These are phyloP conservation scores for Linum lewisii DNA, from an alignment of 345 rosid genomes.

Conservation along the genomic window DNA sequence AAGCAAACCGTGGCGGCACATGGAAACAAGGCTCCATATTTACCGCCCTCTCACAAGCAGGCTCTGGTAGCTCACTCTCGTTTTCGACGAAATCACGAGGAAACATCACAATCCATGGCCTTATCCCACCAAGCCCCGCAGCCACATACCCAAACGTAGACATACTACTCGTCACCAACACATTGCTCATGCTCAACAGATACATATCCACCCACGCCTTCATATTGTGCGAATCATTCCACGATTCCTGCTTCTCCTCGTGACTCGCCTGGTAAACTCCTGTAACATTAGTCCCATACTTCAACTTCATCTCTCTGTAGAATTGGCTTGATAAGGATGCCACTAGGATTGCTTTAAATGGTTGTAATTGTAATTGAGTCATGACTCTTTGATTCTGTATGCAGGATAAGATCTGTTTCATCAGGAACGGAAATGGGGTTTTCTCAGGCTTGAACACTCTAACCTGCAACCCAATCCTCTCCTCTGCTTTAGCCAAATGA, in stretches of 20 bases:
- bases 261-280: slow-evolving; percentile 21
- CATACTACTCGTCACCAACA: slow-evolving; percentile 17
- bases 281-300: slow-evolving; percentile 5
- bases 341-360: slow-evolving; percentile 13
- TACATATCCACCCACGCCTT: slow-evolving; percentile 24
- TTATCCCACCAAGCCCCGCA: slow-evolving; percentile 14
- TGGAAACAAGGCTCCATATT: no score
- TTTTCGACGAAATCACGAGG: no score
- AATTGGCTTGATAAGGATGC: slow-evolving; percentile 7
- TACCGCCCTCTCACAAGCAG: no score
- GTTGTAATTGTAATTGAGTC: not conserved
- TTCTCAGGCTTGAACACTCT: not conserved
- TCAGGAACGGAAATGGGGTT: not conserved
- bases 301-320: slow-evolving; percentile 4
- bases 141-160: slow-evolving; percentile 26
- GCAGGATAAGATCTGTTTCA: not conserved
- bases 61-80: no score
- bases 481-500: not conserved
- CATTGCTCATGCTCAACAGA: slow-evolving; percentile 20
- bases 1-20: no score
- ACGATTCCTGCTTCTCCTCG: slow-evolving; percentile 13
- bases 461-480: not conserved
- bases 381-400: not conserved
- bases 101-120: slow-evolving; percentile 9
- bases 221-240: slow-evolving; percentile 12